A percentile compares a stretch with the other conserved stretches of the same genome.
phyloP scores from a whole-genome alignment of 495 filamentous ascomycete species.

The Beverwykella pulmonaria region DNA sequence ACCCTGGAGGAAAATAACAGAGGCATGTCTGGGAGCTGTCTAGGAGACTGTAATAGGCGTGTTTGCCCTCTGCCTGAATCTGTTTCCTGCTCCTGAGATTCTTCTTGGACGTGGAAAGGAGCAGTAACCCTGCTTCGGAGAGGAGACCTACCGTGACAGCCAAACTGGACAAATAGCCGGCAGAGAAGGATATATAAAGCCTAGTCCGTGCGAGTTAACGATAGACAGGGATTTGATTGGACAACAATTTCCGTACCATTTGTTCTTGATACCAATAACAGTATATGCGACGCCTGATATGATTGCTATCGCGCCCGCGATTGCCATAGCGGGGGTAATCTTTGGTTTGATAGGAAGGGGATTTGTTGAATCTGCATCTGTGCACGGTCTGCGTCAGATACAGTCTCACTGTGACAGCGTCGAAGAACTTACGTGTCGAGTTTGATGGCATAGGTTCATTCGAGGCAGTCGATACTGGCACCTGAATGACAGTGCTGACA shows the following conservation, averaged over 20 bases:
- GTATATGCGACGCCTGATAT: slow-evolving; percentile 67
- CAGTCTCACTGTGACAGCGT: neutral
- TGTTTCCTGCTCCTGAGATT: too few species aligned
- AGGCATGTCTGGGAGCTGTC: too few species aligned
- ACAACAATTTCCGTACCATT: slow-evolving; percentile 54
- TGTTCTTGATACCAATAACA: slow-evolving; percentile 81
- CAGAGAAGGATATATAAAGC: slow-evolving; percentile 79
- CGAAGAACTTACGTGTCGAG: slow-evolving; percentile 16
- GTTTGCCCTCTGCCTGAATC: too few species aligned
- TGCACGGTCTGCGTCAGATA: neutral
- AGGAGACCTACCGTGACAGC: slow-evolving; percentile 63
- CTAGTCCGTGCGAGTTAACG: slow-evolving; percentile 35
- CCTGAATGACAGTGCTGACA: neutral
- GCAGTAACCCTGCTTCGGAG: too few species aligned
- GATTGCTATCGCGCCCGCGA: slow-evolving; percentile 77
- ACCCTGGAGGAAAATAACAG: too few species aligned
- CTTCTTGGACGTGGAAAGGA: too few species aligned
- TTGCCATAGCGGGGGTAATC: slow-evolving; percentile 77
- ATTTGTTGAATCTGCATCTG: slow-evolving; percentile 7
- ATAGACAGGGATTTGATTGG: neutral
- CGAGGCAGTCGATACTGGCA: slow-evolving; percentile 6
- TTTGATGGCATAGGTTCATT: slow-evolving; percentile 2
- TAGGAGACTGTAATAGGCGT: too few species aligned
- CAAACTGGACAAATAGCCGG: slow-evolving; percentile 71
- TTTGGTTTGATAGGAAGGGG: slow-evolving; percentile 70